phyloP scores from a whole-genome alignment of 2,329 filamentous ascomycete genomes.

The Aureobasidium leucospermi region DNA sequence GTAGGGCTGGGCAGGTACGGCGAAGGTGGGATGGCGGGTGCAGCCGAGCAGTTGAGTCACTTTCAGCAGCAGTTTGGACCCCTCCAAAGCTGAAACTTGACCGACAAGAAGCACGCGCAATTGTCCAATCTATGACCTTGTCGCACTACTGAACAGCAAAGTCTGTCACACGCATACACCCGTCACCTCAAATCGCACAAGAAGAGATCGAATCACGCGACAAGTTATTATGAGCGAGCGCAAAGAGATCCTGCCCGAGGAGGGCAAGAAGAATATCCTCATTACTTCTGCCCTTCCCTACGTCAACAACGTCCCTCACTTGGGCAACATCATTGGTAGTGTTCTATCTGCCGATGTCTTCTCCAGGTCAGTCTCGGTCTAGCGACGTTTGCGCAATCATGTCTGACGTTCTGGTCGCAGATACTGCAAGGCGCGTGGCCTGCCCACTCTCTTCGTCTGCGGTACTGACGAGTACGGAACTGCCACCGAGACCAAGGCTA shows the following conservation, averaged over 20 bases:
- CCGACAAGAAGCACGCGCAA: neutral
- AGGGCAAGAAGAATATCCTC: constrained; percentile 72
- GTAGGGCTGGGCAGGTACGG: neutral
- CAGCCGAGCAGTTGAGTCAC: constrained; percentile 7
- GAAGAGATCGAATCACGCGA: neutral
- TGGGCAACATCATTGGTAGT: constrained; percentile 82
- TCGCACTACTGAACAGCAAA: neutral
- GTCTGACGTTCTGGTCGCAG: constrained; percentile 32
- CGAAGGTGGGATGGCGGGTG: constrained; percentile 5
- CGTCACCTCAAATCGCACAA: neutral
- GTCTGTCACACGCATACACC: neutral
- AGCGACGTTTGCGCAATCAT: neutral
- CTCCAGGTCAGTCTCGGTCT: constrained; percentile 20
- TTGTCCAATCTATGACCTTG: neutral
- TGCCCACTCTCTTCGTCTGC: constrained; percentile 77
- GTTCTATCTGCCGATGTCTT: constrained; percentile 85
- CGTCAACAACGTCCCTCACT: constrained; percentile 66
- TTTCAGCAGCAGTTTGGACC: constrained; percentile 2
- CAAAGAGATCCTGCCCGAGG: constrained; percentile 40
- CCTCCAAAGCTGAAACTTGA: constrained; percentile 2
- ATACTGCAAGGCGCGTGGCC: constrained; percentile 72
- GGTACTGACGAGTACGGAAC: constrained; percentile 94
- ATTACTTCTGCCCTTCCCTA: constrained; percentile 91
- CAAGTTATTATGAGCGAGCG: constrained; percentile 17
- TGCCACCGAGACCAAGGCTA: constrained; percentile 89